Evolutionary conservation across 371 early-diverging fungal genomes (phyloP), one percentile per base, ranked within the genome.

Genomic region (Fennellomyces sp.): DNA sequence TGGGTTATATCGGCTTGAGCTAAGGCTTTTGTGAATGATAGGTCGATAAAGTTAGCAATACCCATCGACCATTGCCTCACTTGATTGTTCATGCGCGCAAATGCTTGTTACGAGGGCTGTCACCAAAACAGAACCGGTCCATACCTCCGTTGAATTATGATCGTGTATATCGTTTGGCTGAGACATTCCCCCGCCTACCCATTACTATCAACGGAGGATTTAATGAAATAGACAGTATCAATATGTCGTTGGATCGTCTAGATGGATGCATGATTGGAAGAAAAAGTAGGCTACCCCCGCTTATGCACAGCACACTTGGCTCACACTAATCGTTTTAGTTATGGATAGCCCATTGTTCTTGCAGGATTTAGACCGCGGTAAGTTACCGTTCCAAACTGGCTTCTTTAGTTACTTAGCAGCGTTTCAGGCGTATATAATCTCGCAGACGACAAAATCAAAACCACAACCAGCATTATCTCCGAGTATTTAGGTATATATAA

Each of bases 71-170:
- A 50, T 65, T 52, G 27, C 77, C 56, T 0, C 86, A 87, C 56
- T 63, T 95, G 53, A 88, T 94, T 63, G 79, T 97, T 8, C 97
- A 97, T 75, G 93, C 96, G 2, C 81, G 97, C 39, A 93, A 93
- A 64, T 93, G 94, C 33, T 87, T 88, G 74, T 78, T 97, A 15
- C 81, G 88, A 38, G 95, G 95, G 0, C 64, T 95, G 5, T 89
- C 91, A 19, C 95, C 97, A 0, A 86, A 88, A 58, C 87, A 95
- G 60, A 97, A 97, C 75, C 83, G 94, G 63, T 82, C 69, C 12
- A 75, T 94, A 27, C 97, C 97, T 0, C 88, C 86, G 21, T 68
- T 97, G 5, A 88, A 91, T 60, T 88, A 95, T 60, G 83, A 84
- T 19, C 80, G 89, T 57, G 96, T 91, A 0, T 83, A 87, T 69